Evolutionary conservation across 2,329 filamentous ascomycete genomes (phyloP).

Genomic region (Ustulina deusta): DNA sequence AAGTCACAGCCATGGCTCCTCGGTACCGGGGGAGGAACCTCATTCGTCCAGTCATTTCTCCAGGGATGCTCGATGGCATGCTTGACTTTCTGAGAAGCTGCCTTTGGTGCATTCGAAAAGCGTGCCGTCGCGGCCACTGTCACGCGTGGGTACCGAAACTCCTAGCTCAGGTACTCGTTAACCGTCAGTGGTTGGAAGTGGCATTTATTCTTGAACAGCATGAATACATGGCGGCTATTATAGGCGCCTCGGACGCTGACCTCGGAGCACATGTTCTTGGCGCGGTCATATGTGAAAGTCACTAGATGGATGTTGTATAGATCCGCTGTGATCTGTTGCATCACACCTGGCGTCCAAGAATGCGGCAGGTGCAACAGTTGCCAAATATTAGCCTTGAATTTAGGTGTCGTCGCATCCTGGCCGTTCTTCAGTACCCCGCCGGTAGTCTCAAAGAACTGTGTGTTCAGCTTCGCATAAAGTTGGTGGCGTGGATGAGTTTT

Average conservation of each 20-base stretch:
- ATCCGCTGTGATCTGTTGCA: constrained; percentile 52
- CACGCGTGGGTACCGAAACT: constrained; percentile 52
- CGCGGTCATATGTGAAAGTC: constrained; percentile 45
- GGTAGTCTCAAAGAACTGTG: constrained; percentile 36
- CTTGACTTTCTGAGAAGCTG: constrained; percentile 26
- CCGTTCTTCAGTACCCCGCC: not conserved
- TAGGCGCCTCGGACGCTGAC: constrained; percentile 49
- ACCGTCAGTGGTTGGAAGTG: constrained; percentile 53
- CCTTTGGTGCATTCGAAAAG: constrained; percentile 42
- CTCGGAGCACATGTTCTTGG: constrained; percentile 41
- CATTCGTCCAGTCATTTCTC: constrained; percentile 44
- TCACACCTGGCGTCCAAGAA: constrained; percentile 47
- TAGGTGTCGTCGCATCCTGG: not conserved
- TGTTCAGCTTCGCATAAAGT: constrained; percentile 46
- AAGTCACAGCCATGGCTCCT: constrained; percentile 40
- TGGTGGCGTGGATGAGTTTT: constrained; percentile 46
- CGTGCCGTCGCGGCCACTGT: constrained; percentile 44
- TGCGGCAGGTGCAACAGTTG: constrained; percentile 50
- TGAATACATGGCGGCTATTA: constrained; percentile 52
- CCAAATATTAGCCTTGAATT: constrained; percentile 49
- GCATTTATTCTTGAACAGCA: constrained; percentile 43
- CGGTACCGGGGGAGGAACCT: constrained; percentile 43
- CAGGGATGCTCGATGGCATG: constrained; percentile 41
- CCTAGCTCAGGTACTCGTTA: constrained; percentile 49
- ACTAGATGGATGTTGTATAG: constrained; percentile 52